Percentiles rank a stretch among this genome's conserved stretches.
Conservation (phyloP, 164 flowering plant species). For the Vitis rupestris region DNA sequence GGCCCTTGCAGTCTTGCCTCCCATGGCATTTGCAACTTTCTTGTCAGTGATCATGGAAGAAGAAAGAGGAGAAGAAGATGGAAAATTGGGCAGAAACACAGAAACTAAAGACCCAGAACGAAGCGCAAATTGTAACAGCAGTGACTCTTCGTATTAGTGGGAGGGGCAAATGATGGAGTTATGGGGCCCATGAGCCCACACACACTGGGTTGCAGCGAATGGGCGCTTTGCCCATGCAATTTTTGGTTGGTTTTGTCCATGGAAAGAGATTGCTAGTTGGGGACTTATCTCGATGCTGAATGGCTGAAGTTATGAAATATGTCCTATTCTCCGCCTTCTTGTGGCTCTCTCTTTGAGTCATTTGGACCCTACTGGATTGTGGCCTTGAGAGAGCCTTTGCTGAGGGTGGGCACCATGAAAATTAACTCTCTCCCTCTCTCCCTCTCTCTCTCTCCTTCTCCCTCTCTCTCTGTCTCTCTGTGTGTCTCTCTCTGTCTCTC, state of each 20-base stretch:
- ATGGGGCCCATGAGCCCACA: too few species aligned
- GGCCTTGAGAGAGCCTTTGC: not conserved
- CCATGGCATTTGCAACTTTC: constrained; percentile 36
- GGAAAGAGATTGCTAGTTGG: constrained; percentile 1
- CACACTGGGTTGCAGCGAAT: too few species aligned
- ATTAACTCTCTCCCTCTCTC: not conserved
- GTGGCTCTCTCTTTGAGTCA: constrained; percentile 29
- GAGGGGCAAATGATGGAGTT: too few species aligned
- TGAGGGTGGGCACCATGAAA: not conserved
- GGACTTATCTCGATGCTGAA: constrained; percentile 26
- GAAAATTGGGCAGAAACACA: too few species aligned
- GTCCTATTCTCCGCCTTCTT: constrained; percentile 23
- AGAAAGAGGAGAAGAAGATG: not conserved
- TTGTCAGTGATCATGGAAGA: constrained; percentile 15
- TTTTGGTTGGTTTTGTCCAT: constrained; percentile 12
- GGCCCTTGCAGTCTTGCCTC: constrained; percentile 50
- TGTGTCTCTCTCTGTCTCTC: not conserved
- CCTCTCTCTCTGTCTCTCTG: not conserved
- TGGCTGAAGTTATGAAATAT: constrained; percentile 25
- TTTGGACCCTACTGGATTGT: not conserved
- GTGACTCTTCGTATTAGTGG: too few species aligned
- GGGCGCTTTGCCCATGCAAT: constrained; percentile 14
- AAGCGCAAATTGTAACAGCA: too few species aligned
- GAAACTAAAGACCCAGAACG: not conserved
- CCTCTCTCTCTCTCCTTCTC: not conserved